A percentile compares a stretch with the other conserved stretches of the same genome.
phyloP scores from a whole-genome alignment of 2,329 filamentous ascomycete species.

The Phaeosphaeria sp. region DNA sequence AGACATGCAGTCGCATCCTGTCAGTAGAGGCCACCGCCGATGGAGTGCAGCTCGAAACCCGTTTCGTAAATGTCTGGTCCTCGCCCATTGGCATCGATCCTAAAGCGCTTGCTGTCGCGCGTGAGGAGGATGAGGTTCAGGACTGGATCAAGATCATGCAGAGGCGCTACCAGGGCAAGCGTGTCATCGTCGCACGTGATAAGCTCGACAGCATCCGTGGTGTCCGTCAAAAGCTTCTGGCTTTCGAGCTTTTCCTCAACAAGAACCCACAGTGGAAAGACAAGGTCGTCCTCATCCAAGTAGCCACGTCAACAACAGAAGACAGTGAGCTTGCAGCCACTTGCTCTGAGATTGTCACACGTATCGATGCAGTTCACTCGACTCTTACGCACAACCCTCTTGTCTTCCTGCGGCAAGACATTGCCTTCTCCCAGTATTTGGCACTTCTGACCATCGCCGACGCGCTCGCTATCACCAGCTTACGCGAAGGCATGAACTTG shows the following conservation, averaged over 20 bases:
- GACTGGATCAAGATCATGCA: constrained; percentile 82
- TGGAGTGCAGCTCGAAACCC: constrained; percentile 88
- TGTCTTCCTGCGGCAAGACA: constrained; percentile 93
- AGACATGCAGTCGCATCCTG: constrained; percentile 91
- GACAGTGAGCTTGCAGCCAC: constrained; percentile 86
- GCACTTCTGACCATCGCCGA: constrained; percentile 89
- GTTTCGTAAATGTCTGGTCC: constrained; percentile 87
- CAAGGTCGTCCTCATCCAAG: constrained; percentile 88
- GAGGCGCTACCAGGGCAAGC: constrained; percentile 86
- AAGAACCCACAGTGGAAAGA: constrained; percentile 90
- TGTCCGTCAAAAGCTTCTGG: constrained; percentile 89
- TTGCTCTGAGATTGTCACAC: constrained; percentile 91
- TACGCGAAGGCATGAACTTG: constrained; percentile 96
- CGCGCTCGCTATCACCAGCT: constrained; percentile 90
- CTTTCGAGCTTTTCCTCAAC: constrained; percentile 92
- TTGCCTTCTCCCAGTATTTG: constrained; percentile 91
- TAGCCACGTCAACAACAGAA: constrained; percentile 88
- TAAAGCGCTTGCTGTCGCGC: constrained; percentile 72
- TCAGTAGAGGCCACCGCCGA: constrained; percentile 89
- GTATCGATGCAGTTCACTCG: constrained; percentile 90
- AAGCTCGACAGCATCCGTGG: constrained; percentile 93
- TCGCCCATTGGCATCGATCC: constrained; percentile 93
- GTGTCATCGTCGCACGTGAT: constrained; percentile 89
- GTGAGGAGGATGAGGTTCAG: constrained; percentile 74
- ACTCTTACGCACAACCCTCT: constrained; percentile 91